Conservation (phyloP, 2,329 filamentous ascomycete species). For the Acephala macrosclerotiorum region DNA sequence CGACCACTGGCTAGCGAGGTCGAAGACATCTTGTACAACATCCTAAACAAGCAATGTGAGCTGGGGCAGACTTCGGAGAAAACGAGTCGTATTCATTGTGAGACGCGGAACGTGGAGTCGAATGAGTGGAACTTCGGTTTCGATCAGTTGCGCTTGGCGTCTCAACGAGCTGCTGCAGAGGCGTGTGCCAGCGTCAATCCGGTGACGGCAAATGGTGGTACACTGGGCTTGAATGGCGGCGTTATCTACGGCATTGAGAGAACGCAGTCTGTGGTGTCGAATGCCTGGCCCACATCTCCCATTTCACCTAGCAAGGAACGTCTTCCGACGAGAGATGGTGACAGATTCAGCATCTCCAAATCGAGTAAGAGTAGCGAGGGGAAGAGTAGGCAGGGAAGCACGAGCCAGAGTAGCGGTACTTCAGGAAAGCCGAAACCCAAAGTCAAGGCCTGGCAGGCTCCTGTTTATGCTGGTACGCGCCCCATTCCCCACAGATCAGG, state of each 20-base stretch:
- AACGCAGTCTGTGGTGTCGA: constrained; percentile 21
- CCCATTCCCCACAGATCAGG: background rate
- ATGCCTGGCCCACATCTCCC: constrained; percentile 15
- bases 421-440: constrained; percentile 42
- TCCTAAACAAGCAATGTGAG: constrained; percentile 50
- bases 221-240: constrained; percentile 29
- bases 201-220: constrained; percentile 20
- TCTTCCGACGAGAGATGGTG: constrained; percentile 18
- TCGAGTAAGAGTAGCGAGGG: constrained; percentile 43
- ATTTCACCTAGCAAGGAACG: constrained; percentile 13
- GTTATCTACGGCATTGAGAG: constrained; percentile 39
- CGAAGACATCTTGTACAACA: constrained; percentile 58
- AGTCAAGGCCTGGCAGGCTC: constrained; percentile 50
- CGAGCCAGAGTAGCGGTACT: constrained; percentile 35
- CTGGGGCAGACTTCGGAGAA: constrained; percentile 23
- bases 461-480: constrained; percentile 47
- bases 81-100: constrained; percentile 38
- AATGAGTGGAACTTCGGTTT: constrained; percentile 39
- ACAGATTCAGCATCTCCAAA: constrained; percentile 35
- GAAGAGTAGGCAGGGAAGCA: constrained; percentile 36
- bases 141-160: constrained; percentile 40
- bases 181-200: constrained; percentile 40
- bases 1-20: constrained; percentile 61
- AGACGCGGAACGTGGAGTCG: constrained; percentile 23
- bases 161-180: constrained; percentile 41